These are phyloP conservation scores for Fomitopsis betulina DNA, from an alignment of 1,284 basidiomycete genomes.

Conservation along the genomic window DNA sequence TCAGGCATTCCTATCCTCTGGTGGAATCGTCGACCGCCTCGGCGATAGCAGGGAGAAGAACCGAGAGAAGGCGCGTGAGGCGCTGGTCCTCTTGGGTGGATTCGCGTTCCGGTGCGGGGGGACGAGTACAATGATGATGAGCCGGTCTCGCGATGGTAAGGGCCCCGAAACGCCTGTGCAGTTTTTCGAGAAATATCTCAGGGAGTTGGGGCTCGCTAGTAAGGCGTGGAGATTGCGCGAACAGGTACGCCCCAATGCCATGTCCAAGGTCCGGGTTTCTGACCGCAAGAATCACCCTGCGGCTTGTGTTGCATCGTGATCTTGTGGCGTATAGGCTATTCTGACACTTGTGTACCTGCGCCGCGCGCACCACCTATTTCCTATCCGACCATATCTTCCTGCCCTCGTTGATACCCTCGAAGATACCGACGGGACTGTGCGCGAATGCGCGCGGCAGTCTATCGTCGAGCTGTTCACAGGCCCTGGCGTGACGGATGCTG, in stretches of 20 bases:
- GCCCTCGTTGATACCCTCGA: constrained; percentile 82
- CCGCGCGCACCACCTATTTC: constrained; percentile 64
- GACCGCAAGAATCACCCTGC: background rate
- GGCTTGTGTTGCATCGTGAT: background rate
- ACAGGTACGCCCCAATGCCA: constrained; percentile 49
- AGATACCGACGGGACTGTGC: constrained; percentile 87
- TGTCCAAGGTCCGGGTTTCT: background rate
- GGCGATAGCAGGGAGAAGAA: constrained; percentile 74
- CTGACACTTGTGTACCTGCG: constrained; percentile 66
- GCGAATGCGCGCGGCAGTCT: constrained; percentile 79
- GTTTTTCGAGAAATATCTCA: constrained; percentile 73
- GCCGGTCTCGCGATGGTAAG: constrained; percentile 58
- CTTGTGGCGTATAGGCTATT: constrained; percentile 43
- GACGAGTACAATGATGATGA: constrained; percentile 36
- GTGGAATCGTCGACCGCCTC: constrained; percentile 77
- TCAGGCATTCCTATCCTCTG: constrained; percentile 62
- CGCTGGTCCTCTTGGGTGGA: constrained; percentile 66
- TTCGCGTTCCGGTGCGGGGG: constrained; percentile 58
- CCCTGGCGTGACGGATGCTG: constrained; percentile 76
- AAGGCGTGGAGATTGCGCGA: constrained; percentile 82
- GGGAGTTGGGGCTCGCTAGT: constrained; percentile 69
- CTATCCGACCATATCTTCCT: constrained; percentile 79
- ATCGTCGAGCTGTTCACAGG: constrained; percentile 84
- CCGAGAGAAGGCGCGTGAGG: constrained; percentile 72
- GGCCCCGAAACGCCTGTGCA: constrained; percentile 71